These are phyloP conservation scores for Tricholoma terreum DNA, from an alignment of 768 basidiomycete genomes.

Conservation along the genomic window DNA sequence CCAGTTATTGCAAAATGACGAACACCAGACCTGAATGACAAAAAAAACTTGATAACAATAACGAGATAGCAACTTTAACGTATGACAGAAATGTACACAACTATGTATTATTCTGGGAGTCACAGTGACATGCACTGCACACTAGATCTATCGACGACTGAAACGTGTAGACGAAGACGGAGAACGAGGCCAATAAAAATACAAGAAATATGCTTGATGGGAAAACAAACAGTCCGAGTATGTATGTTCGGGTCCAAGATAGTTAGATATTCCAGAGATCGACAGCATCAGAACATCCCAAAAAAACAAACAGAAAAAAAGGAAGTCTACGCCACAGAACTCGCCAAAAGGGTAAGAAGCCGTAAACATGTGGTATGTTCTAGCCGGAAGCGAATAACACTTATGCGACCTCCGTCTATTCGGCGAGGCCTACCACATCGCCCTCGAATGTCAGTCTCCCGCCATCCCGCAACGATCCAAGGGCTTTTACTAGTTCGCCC, in stretches of 20 bases:
- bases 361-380: background rate
- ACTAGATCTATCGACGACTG: background rate
- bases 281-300: background rate
- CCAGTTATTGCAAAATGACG: too few relatives aligned
- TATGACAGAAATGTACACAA: background rate
- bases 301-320: background rate
- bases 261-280: background rate
- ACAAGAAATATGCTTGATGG: background rate
- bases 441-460: conserved; percentile 51
- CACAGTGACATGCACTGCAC: background rate
- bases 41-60: too few relatives aligned
- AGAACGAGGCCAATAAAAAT: background rate
- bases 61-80: background rate
- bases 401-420: conserved; percentile 10
- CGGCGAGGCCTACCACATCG: conserved; percentile 37
- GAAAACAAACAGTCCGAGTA: background rate
- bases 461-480: conserved; percentile 42
- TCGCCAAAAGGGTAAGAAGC: background rate
- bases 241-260: conserved; percentile 1
- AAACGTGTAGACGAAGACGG: background rate
- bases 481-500: conserved; percentile 57
- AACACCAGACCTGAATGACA: too few relatives aligned
- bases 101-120: background rate
- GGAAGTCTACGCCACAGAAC: background rate
- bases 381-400: background rate